A percentile compares a stretch with the other conserved stretches of the same genome.
Conservation (phyloP, 1,284 basidiomycete genomes). For the Fomitopsis palustris region DNA sequence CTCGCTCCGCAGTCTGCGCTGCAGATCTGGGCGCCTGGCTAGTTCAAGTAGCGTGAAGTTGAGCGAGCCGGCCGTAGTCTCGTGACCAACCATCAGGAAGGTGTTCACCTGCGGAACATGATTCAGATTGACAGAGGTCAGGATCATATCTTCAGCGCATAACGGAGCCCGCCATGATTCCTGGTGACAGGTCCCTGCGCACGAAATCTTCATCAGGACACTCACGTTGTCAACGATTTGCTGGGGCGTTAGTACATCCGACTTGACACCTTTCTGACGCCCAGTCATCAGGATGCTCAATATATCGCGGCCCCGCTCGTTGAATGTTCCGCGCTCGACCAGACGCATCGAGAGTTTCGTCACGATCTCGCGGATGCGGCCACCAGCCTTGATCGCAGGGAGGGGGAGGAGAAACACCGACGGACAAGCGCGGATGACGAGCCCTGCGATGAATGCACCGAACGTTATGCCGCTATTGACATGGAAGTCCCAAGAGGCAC, state of each 20-base stretch:
- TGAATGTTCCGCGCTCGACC: slow-evolving; percentile 18
- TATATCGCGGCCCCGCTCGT: slow-evolving; percentile 21
- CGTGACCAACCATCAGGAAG: slow-evolving; percentile 31
- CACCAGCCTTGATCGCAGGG: slow-evolving; percentile 21
- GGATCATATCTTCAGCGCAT: not conserved
- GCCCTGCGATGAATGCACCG: slow-evolving; percentile 23
- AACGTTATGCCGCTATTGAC: slow-evolving; percentile 22
- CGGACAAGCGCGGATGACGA: slow-evolving; percentile 21
- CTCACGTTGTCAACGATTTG: slow-evolving; percentile 27
- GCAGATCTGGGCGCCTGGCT: slow-evolving; percentile 41
- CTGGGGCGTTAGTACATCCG: slow-evolving; percentile 14
- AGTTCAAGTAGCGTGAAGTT: slow-evolving; percentile 41
- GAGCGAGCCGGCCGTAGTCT: slow-evolving; percentile 29
- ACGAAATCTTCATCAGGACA: not conserved
- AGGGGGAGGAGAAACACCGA: slow-evolving; percentile 20
- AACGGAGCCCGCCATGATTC: not conserved
- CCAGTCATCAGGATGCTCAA: slow-evolving; percentile 22
- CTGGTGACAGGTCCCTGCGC: not conserved
- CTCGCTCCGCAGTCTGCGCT: slow-evolving; percentile 51
- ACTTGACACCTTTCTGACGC: slow-evolving; percentile 10
- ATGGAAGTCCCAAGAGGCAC: slow-evolving; percentile 20
- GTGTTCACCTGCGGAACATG: slow-evolving; percentile 17
- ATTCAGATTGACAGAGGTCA: not conserved
- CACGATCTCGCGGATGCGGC: slow-evolving; percentile 22
- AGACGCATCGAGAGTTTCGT: slow-evolving; percentile 19